Evolutionary conservation across 495 filamentous ascomycete genomes (phyloP).

Genomic region (Aspergillus ostianus): DNA sequence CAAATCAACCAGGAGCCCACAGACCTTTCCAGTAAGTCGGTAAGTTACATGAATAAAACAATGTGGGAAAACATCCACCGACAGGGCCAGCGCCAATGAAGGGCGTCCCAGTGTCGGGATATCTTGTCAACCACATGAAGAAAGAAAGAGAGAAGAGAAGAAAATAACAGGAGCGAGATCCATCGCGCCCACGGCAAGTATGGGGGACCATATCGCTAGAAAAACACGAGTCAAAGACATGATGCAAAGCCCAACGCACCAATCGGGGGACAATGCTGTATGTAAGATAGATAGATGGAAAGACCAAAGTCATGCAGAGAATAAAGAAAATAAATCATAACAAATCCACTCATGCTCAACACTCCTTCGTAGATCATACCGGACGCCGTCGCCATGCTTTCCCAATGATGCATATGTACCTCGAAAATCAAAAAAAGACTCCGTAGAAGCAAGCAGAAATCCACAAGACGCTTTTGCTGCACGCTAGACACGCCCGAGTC

Average conservation of each 20-base stretch:
- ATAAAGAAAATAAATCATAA: constrained; percentile 9
- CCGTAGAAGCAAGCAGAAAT: constrained; percentile 17
- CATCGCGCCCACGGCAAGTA: neutral
- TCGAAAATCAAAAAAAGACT: constrained; percentile 18
- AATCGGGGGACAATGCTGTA: constrained; percentile 6
- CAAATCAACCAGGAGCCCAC: neutral
- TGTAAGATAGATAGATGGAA: constrained; percentile 9
- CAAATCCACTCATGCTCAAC: constrained; percentile 21
- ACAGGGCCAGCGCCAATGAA: constrained; percentile 4
- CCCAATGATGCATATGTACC: constrained; percentile 32
- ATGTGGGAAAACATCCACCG: neutral
- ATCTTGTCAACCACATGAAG: neutral
- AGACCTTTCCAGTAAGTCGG: neutral
- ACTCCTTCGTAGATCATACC: constrained; percentile 23
- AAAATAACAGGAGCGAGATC: neutral
- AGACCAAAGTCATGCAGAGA: constrained; percentile 25
- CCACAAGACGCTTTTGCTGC: constrained; percentile 13
- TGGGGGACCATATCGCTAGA: neutral
- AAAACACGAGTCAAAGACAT: constrained; percentile 3
- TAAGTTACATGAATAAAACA: constrained; percentile 13
- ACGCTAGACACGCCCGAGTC: constrained; percentile 1
- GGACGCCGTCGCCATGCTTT: constrained; percentile 35
- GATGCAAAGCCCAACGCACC: constrained; percentile 12
- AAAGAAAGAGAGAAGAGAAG: neutral
- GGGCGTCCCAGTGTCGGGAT: neutral